Conservation (phyloP, 495 filamentous ascomycete species). For the Staphylotrichum longicolle region DNA sequence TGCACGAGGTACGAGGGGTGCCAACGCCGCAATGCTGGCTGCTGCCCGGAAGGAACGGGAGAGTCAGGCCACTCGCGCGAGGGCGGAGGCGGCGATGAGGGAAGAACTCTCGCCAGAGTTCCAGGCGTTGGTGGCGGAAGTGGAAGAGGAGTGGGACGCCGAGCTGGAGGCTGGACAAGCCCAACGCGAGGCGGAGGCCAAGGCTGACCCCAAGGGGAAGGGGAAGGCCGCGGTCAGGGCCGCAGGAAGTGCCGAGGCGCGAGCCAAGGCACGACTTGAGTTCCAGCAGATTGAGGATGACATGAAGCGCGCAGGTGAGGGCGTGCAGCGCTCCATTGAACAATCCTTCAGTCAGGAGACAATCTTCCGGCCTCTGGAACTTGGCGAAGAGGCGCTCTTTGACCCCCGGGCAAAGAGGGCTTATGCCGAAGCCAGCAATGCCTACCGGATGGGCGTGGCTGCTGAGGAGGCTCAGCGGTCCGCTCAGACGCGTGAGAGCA, state of each 20-base stretch:
- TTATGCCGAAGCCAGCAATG: neutral
- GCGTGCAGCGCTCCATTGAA: neutral
- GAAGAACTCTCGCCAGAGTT: too few species aligned
- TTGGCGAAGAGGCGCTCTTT: neutral
- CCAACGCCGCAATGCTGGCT: neutral
- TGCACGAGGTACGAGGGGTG: neutral
- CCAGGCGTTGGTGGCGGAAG: neutral
- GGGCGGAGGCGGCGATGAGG: too few species aligned
- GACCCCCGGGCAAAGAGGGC: neutral
- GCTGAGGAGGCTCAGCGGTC: neutral
- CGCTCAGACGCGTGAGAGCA: neutral
- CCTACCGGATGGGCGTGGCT: neutral
- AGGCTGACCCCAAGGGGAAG: constrained; percentile 7
- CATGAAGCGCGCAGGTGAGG: neutral
- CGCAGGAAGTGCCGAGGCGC: neutral
- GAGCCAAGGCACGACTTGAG: neutral
- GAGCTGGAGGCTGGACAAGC: neutral
- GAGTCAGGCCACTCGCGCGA: neutral
- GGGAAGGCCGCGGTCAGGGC: neutral
- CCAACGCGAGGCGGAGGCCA: neutral
- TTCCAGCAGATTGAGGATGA: neutral
- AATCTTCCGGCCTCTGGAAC: neutral
- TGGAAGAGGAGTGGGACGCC: neutral
- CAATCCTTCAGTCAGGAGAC: neutral
- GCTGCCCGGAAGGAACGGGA: neutral